Evolutionary conservation across 2,329 filamentous ascomycete species (phyloP), one percentile per base, ranked within the genome.

Genomic region (Fusarium avenaceum): DNA sequence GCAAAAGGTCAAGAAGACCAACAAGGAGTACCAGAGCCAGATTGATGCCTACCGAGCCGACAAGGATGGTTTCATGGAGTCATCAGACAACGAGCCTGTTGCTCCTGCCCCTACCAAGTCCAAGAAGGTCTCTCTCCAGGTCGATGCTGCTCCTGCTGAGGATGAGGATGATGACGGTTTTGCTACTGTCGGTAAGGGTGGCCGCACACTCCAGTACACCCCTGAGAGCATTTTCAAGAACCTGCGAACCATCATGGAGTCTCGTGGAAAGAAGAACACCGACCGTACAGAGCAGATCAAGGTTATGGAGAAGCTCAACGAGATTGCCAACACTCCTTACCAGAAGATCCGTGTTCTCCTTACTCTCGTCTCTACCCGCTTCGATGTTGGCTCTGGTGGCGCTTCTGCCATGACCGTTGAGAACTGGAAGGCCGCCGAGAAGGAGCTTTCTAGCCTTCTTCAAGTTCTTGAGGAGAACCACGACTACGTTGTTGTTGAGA

Each of bases 201-300:
- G 96, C 70, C 93, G 93, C 80, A 89, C 93, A 52, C 86, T 98
- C 59, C 90, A 92, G 75, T 98, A 97, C 81, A 99, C 96, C 14
- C 92, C 95, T 22, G 96, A 99, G 84, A 96, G 94, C 80, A 99
- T 99, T 77, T 91, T 98, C 80, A 99, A 99, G 86, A 94, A 98
- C 80, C 87, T 99, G 52, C 90, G 95, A 59, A 88, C 90, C 52
- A 98, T 99, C 76, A 86, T 98, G 78, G 96, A 99, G 84, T 94
- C 95, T 61, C 89, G 96, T 84, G 96, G 96, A 79, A 96, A 97
- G 86, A 99, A 99, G 89, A 98, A 98, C 85, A 97, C 96, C 70
- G 96, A 99, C 80, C 91, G 94, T 48, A 78, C 88, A 46, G 96
- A 99, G 82, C 96, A 99, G 83, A 98, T 99, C 81, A 91, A 91